Evolutionary conservation across 768 basidiomycete species (phyloP).

Genomic region (Sutorius australiensis): DNA sequence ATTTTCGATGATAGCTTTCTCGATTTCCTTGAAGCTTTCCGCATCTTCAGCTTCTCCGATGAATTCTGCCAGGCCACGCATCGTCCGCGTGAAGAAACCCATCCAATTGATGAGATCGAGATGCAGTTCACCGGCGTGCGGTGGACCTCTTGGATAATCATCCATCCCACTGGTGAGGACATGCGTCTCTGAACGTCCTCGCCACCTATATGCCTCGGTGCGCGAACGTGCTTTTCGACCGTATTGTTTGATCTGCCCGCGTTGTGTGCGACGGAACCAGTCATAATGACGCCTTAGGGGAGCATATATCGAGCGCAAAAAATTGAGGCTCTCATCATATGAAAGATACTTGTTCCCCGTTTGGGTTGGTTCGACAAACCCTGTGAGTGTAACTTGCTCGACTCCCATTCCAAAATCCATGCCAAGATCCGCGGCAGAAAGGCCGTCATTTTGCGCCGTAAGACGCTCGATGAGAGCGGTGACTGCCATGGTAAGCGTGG

Average conservation of each 20-base stretch:
- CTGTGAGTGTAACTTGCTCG: constrained; percentile 49
- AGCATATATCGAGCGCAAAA: constrained; percentile 75
- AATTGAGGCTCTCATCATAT: constrained; percentile 59
- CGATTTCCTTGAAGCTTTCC: constrained; percentile 69
- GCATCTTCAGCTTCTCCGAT: constrained; percentile 84
- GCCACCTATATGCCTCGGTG: constrained; percentile 91
- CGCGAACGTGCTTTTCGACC: constrained; percentile 78
- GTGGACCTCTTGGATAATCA: constrained; percentile 89
- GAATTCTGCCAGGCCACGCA: constrained; percentile 86
- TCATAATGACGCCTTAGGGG: constrained; percentile 89
- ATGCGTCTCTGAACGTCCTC: constrained; percentile 81
- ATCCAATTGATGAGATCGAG: constrained; percentile 95
- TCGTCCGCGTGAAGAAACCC: constrained; percentile 92
- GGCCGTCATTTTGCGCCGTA: constrained; percentile 40
- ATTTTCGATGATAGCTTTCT: constrained; percentile 77
- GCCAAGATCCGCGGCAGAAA: constrained; percentile 61
- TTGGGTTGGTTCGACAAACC: constrained; percentile 18
- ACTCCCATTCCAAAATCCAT: constrained; percentile 54
- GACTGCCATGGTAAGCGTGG: constrained; percentile 90
- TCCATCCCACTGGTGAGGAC: constrained; percentile 95
- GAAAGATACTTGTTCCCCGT: constrained; percentile 49
- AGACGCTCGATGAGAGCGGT: constrained; percentile 85
- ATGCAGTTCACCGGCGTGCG: constrained; percentile 90
- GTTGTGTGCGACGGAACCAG: constrained; percentile 94
- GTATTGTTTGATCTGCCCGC: constrained; percentile 92